These are phyloP conservation scores for Elsinoe perseae DNA, from an alignment of 2,329 filamentous ascomycete genomes.

Conservation along the genomic window DNA sequence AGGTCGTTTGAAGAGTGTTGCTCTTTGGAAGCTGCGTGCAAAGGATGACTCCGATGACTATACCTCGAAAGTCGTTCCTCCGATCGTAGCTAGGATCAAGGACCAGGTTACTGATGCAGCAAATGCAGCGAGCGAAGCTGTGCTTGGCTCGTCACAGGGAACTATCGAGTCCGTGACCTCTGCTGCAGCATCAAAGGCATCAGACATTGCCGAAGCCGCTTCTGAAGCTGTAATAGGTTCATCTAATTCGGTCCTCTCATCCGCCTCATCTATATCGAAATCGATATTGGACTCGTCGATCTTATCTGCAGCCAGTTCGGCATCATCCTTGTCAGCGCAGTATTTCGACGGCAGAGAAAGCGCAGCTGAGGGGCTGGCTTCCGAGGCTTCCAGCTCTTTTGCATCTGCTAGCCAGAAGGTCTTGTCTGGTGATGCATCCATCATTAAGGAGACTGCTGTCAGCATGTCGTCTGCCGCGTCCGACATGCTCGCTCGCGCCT, in stretches of 20 bases:
- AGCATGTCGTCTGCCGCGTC: constrained; percentile 11
- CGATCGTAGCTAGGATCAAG: constrained; percentile 43
- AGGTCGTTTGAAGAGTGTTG: constrained; percentile 70
- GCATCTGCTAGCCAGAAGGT: not conserved
- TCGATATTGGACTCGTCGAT: constrained; percentile 13
- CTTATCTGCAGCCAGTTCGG: constrained; percentile 6
- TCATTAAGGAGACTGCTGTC: constrained; percentile 8
- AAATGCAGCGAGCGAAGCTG: constrained; percentile 29
- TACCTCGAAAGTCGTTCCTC: constrained; percentile 56
- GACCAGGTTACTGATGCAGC: constrained; percentile 32
- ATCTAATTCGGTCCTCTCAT: constrained; percentile 16
- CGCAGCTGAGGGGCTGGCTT: constrained; percentile 4
- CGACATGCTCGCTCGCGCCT: constrained; percentile 8
- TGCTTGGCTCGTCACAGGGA: constrained; percentile 30
- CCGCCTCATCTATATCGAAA: constrained; percentile 10
- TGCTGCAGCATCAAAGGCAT: constrained; percentile 22
- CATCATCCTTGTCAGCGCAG: constrained; percentile 8
- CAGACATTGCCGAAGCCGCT: constrained; percentile 22
- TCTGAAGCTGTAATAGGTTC: constrained; percentile 24
- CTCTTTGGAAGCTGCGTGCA: constrained; percentile 72
- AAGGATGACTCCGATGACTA: constrained; percentile 73
- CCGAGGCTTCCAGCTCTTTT: constrained; percentile 5
- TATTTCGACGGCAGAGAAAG: not conserved
- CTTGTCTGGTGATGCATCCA: not conserved
- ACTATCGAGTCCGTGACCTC: constrained; percentile 32